Evolutionary conservation across 2,329 filamentous ascomycete genomes (phyloP), one percentile per base, ranked within the genome.

Genomic region (Arthrobotrys conoides): DNA sequence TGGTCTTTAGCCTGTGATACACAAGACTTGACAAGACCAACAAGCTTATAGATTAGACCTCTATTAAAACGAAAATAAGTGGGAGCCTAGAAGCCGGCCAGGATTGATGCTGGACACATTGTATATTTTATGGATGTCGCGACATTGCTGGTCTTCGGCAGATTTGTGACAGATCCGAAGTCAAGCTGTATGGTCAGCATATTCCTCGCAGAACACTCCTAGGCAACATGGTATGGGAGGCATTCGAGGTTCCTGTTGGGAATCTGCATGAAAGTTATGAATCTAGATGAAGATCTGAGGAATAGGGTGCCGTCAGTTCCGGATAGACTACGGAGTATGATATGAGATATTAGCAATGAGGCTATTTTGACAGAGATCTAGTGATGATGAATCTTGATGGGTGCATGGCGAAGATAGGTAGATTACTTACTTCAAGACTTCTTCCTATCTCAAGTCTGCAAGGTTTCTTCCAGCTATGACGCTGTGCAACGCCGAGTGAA

Each of bases 1-100:
- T 65, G 59, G 59, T 48, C 8, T 36, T 69, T 69, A 69, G 66
- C 66, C 66, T 68, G 66, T 69, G 66, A 69, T 33, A 69, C 66
- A 69, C 66, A 69, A 59, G 27, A 69, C 38, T 57, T 55, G 48
- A 68, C 49, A 68, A 46, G 46, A 55, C 30, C 64, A 68, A 53
- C 46, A 67, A 36, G 57, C 57, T 61, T 44, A 61, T 24, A 61
- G 30, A 59, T 59, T 59, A 22, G 53, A 22, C 30, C 22, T 61
- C 18, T 61, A 61, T 61, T 55, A 57, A 46, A 46, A 68, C 8
- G 46, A 41, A 69, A 44, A 68, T 27, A 55, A 61, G 57, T 69
- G 66, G 66, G 66, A 69, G 66, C 66, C 66, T 69, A 69, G 66
- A 69, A 49, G 33, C 10, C 22, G 12, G 66, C 66, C 18, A 24